A percentile compares a stretch with the other conserved stretches of the same genome.
Conservation (phyloP, 2,329 filamentous ascomycete species). For the Verticillium nubilum region DNA sequence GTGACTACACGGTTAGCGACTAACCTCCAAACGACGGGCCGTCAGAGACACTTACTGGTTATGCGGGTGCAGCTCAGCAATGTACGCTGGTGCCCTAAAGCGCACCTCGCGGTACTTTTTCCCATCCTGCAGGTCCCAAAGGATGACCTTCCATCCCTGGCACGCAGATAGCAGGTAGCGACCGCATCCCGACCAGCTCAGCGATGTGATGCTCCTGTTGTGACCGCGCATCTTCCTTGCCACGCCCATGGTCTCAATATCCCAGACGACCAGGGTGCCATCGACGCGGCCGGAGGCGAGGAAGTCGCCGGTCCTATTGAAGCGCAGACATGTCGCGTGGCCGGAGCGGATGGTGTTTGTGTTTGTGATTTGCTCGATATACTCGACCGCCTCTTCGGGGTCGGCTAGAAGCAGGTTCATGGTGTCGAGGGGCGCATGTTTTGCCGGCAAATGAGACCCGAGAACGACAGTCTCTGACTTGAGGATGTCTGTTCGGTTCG, state of each 20-base stretch:
- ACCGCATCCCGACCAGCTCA: constrained; percentile 93
- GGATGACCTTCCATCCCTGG: constrained; percentile 92
- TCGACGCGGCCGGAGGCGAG: constrained; percentile 91
- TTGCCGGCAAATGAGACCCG: neutral
- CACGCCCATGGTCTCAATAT: constrained; percentile 95
- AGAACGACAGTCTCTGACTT: neutral
- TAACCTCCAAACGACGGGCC: neutral
- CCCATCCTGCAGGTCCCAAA: constrained; percentile 79
- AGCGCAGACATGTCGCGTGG: constrained; percentile 66
- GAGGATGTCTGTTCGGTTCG: neutral
- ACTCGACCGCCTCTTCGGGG: constrained; percentile 27
- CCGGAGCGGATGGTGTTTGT: constrained; percentile 77
- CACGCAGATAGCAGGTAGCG: constrained; percentile 88
- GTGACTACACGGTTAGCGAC: constrained; percentile 46
- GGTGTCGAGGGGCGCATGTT: constrained; percentile 6
- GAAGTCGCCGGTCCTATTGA: constrained; percentile 91
- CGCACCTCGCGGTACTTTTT: constrained; percentile 76
- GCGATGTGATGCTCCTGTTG: constrained; percentile 85
- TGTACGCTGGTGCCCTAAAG: constrained; percentile 91
- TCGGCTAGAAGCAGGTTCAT: constrained; percentile 60
- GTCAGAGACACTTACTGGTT: constrained; percentile 59
- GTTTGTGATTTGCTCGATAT: constrained; percentile 45
- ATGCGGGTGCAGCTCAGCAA: constrained; percentile 88
- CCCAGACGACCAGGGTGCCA: constrained; percentile 92
- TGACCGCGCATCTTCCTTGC: constrained; percentile 92